A percentile compares a stretch with the other conserved stretches of the same genome.
phyloP scores from a whole-genome alignment of 306 rosid species.

The Trifolium subterraneum region DNA sequence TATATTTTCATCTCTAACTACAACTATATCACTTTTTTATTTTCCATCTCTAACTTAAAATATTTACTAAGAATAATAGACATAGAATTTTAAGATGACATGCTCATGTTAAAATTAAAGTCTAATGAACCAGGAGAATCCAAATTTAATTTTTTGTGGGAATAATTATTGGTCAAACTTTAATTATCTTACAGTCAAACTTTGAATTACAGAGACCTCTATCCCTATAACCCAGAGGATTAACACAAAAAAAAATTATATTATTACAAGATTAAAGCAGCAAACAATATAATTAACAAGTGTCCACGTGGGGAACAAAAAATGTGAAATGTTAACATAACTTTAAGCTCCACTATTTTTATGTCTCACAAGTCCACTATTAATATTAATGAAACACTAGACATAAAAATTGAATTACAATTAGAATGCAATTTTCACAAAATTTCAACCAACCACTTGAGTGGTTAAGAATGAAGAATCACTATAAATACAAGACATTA shows the following conservation, averaged over 20 bases:
- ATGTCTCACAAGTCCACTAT: conserved; percentile 33
- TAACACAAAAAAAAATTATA: too few species aligned
- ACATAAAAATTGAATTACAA: conserved; percentile 44
- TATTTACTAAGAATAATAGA: not conserved
- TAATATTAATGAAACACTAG: conserved; percentile 42
- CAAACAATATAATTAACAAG: conserved; percentile 40
- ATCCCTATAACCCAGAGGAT: too few species aligned
- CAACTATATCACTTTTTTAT: not conserved
- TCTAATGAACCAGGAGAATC: not conserved
- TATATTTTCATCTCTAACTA: too few species aligned
- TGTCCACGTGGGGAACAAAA: conserved; percentile 47
- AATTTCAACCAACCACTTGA: conserved; percentile 47
- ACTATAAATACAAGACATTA: conserved; percentile 23
- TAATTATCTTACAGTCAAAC: too few species aligned
- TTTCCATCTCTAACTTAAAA: not conserved
- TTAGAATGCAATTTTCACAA: conserved; percentile 43
- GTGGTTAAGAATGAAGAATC: conserved; percentile 40
- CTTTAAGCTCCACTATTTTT: conserved; percentile 46
- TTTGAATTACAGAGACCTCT: too few species aligned
- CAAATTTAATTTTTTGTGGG: too few species aligned
- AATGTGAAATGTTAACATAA: conserved; percentile 36
- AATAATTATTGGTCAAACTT: too few species aligned
- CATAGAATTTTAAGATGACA: not conserved
- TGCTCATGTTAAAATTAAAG: not conserved
- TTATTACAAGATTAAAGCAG: conserved; percentile 19